phyloP scores from a whole-genome alignment of 306 rosid genomes.

The Dryas alaskensis region DNA sequence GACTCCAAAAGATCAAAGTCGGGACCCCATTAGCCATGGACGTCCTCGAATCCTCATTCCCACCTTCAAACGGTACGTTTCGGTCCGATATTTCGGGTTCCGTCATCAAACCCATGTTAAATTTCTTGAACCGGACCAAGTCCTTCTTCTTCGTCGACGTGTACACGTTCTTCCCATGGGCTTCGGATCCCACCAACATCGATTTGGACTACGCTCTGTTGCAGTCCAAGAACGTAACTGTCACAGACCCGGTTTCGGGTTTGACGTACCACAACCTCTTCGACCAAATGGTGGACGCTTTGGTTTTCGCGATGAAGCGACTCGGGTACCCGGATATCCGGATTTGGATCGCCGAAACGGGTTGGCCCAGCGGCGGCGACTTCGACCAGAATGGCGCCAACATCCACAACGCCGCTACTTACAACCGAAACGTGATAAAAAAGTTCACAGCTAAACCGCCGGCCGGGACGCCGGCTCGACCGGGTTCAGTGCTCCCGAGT shows the following conservation, averaged over 20 bases:
- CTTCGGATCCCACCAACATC: slow-evolving; percentile 45
- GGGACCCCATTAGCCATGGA: slow-evolving; percentile 74
- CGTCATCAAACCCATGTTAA: slow-evolving; percentile 62
- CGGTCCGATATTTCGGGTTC: slow-evolving; percentile 48
- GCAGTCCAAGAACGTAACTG: slow-evolving; percentile 41
- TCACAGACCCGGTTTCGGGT: slow-evolving; percentile 57
- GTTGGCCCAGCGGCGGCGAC: slow-evolving; percentile 90
- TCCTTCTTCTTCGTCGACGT: slow-evolving; percentile 80
- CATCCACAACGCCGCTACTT: slow-evolving; percentile 69
- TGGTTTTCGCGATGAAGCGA: slow-evolving; percentile 70
- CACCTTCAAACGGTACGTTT: slow-evolving; percentile 74
- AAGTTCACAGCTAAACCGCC: slow-evolving; percentile 50
- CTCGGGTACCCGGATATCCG: slow-evolving; percentile 61
- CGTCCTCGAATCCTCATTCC: slow-evolving; percentile 59
- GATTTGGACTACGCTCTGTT: slow-evolving; percentile 55
- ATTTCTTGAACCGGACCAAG: slow-evolving; percentile 55
- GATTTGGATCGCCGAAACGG: slow-evolving; percentile 78
- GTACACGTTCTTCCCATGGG: slow-evolving; percentile 71
- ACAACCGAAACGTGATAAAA: slow-evolving; percentile 62
- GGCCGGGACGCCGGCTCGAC: slow-evolving; percentile 77
- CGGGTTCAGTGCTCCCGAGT: slow-evolving; percentile 53
- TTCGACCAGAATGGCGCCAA: slow-evolving; percentile 72
- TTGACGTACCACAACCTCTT: slow-evolving; percentile 61
- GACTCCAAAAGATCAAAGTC: slow-evolving; percentile 56
- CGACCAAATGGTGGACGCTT: slow-evolving; percentile 87